Evolutionary conservation across 176 grass and related monocot genomes (phyloP).

Genomic region (Pharus latifolius): DNA sequence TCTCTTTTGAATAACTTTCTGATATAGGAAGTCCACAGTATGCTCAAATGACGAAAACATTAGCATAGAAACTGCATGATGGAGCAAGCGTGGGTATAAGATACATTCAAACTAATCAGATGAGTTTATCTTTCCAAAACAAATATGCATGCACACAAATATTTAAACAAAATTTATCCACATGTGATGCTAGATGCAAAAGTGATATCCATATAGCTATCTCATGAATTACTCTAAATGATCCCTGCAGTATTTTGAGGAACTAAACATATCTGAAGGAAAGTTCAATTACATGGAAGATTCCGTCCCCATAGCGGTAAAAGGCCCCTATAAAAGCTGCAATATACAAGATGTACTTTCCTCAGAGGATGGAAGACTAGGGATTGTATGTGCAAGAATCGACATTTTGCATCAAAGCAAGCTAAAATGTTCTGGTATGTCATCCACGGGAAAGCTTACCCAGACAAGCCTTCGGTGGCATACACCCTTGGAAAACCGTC

Average conservation of each 20-base stretch:
- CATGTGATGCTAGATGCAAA: neutral
- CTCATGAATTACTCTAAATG: neutral
- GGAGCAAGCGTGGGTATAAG: neutral
- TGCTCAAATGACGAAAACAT: conserved; percentile 98
- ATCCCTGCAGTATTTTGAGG: neutral
- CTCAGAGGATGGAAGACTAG: neutral
- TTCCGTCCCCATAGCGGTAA: conserved; percentile 89
- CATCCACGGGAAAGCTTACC: conserved; percentile 51
- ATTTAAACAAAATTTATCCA: neutral
- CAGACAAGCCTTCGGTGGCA: conserved; percentile 77
- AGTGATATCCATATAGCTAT: neutral
- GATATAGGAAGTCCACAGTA: conserved; percentile 63
- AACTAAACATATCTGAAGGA: neutral
- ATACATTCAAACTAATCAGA: neutral
- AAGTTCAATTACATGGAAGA: conserved; percentile 81
- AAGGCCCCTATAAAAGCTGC: conserved; percentile 90
- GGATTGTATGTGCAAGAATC: neutral
- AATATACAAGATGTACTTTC: conserved; percentile 10
- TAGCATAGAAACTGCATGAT: conserved; percentile 76
- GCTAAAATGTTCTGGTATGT: neutral
- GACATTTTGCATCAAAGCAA: neutral
- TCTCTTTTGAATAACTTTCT: conserved; percentile 68
- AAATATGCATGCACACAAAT: no score
- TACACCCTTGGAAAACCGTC: conserved; percentile 91
- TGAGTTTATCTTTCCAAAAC: neutral